Evolutionary conservation across 176 grass and related monocot genomes (phyloP), one percentile per base, ranked within the genome.

Genomic region (Oryza punctata): DNA sequence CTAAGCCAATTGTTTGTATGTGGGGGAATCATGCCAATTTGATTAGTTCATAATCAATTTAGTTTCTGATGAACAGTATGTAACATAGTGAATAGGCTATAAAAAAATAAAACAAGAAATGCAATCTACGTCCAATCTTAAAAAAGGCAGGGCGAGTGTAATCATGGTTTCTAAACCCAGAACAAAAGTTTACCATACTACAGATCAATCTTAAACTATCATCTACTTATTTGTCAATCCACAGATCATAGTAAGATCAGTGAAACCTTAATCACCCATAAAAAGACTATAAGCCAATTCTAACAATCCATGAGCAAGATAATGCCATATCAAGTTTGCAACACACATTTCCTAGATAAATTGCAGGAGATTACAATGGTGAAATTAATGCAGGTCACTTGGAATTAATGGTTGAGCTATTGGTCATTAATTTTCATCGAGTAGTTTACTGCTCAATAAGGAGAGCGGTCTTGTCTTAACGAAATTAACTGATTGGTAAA

Each of bases 111-210:
- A 40, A 27, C 29, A 49, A 78, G 44, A 33, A 60, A 10, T 43
- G 21, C 49, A 46, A 78, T 72, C 64, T 52, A 85, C 45, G 44
- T 30, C 43, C 72, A 19, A 27, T 71, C 45, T 35, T 38, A 18
- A 65, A 40, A 44, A 73, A 67, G 38, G 27, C 26, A 72, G 65
- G 23, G 40, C 30, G 15, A 43, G 16, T 54, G 37, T 79, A 79
- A 46, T 69, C 75, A 79, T 73, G 7, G 79, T 79, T 67, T 66
- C 64, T 60, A 84, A 65, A 88, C 6, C 44, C 37, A 11, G 26
- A 67, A 74, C 61, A 25, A 37, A 73, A 27, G 12, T 35, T 2
- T 79, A n/a, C 13, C 28, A n/a, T 12, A n/a, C 1, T 27, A 73
- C 7, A 37, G 7, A 67, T 11, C 30, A 84, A 45, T 61, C 33